A percentile compares a stretch with the other conserved stretches of the same genome.
Evolutionary conservation across 2,329 filamentous ascomycete genomes (phyloP).

Genomic region (Apiospora marii): DNA sequence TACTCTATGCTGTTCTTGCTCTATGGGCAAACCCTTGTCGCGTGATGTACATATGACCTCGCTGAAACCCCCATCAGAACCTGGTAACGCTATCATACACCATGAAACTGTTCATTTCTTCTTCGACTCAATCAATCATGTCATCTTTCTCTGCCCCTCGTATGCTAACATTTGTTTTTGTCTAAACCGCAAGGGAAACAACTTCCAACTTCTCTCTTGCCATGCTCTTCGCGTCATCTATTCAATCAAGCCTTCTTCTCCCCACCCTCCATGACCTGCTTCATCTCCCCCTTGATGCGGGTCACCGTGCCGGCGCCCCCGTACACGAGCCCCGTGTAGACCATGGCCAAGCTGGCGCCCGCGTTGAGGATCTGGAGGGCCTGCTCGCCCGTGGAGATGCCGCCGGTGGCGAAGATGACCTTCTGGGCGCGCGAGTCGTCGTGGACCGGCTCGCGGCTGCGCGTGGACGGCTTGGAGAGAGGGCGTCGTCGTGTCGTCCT

Average conservation of each 20-base stretch:
- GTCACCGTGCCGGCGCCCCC: conserved; percentile 71
- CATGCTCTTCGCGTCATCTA: conserved; percentile 14
- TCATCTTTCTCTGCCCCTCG: neutral
- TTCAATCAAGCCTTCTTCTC: conserved; percentile 26
- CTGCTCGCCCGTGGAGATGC: conserved; percentile 88
- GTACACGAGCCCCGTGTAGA: conserved; percentile 81
- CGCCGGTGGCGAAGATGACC: conserved; percentile 91
- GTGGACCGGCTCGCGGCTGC: conserved; percentile 30
- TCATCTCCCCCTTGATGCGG: conserved; percentile 70
- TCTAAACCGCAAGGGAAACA: neutral
- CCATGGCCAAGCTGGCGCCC: conserved; percentile 88
- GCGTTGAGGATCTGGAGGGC: conserved; percentile 84
- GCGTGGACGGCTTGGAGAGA: conserved; percentile 25
- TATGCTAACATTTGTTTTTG: conserved; percentile 11
- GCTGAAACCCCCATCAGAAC: neutral
- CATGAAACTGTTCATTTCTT: neutral
- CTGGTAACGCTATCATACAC: conserved; percentile 23
- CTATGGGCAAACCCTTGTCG: conserved; percentile 3
- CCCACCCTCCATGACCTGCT: conserved; percentile 43
- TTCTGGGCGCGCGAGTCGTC: conserved; percentile 57
- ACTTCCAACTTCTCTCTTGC: neutral
- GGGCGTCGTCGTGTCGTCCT: conserved; percentile 30
- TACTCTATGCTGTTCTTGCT: conserved; percentile 8
- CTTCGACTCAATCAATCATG: neutral
- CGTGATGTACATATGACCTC: conserved; percentile 5